These are phyloP conservation scores for Populus pruinosa DNA, from an alignment of 345 rosid species.

Conservation along the genomic window DNA sequence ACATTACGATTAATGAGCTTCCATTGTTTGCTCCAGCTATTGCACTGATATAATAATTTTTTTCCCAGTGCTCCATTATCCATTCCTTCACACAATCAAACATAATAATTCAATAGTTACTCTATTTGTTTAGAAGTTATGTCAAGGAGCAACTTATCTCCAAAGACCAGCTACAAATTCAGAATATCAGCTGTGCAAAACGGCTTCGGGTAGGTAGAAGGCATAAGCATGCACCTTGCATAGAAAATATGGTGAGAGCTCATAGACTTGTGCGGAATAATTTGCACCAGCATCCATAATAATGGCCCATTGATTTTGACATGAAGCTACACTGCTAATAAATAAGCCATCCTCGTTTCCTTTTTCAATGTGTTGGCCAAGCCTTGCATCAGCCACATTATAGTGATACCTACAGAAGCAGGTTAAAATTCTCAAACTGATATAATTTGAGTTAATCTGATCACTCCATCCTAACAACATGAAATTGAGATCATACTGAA, in stretches of 20 bases:
- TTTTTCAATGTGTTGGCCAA: slow-evolving; percentile 78
- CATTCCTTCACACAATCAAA: slow-evolving; percentile 56
- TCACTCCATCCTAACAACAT: not conserved
- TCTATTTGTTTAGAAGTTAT: not conserved
- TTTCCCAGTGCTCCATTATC: slow-evolving; percentile 99
- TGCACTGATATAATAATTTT: slow-evolving; percentile 79
- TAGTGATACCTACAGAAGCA: slow-evolving; percentile 73
- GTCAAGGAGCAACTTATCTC: not conserved
- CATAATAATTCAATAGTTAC: not conserved
- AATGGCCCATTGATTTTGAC: slow-evolving; percentile 91
- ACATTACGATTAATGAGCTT: slow-evolving; percentile 88
- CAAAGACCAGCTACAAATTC: not conserved
- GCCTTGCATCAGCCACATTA: slow-evolving; percentile 80
- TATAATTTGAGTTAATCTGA: not conserved
- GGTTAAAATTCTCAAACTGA: not conserved
- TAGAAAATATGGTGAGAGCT: slow-evolving; percentile 72
- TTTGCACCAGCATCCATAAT: slow-evolving; percentile 98
- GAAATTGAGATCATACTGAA: not conserved
- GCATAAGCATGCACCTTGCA: slow-evolving; percentile 56
- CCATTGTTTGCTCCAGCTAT: slow-evolving; percentile 90
- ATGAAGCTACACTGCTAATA: slow-evolving; percentile 90
- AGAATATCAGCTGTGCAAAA: not conserved
- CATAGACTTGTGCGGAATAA: slow-evolving; percentile 81
- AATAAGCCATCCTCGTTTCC: slow-evolving; percentile 91
- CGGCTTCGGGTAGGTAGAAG: not conserved